Percentiles rank a stretch among this genome's conserved stretches.
phyloP scores from a whole-genome alignment of 148 eudicot genomes.

The Silene uniflora region DNA sequence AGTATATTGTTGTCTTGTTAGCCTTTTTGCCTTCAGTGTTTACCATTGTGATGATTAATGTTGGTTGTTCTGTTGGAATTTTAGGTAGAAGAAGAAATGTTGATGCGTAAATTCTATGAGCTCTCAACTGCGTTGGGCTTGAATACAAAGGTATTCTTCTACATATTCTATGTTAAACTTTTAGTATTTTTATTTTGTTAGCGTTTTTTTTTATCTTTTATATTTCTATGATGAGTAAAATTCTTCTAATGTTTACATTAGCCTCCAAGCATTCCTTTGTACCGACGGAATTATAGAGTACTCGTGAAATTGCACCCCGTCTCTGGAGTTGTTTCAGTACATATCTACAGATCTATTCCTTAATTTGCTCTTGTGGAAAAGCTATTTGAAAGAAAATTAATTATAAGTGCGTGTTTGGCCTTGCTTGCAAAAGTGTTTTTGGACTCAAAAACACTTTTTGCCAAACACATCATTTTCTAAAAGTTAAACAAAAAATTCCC shows the following conservation, averaged over 20 bases:
- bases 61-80: slow-evolving; percentile 10
- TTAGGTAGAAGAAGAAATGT: slow-evolving; percentile 75
- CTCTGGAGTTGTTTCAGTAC: background rate
- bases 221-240: background rate
- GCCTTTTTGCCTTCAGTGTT: background rate
- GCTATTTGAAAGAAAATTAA: background rate
- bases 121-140: slow-evolving; percentile 45
- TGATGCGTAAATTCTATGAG: slow-evolving; percentile 65
- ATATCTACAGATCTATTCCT: too few species aligned
- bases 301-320: background rate
- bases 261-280: too few species aligned
- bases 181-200: background rate
- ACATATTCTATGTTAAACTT: background rate
- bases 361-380: background rate
- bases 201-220: background rate
- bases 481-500: too few species aligned
- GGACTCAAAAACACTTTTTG: too few species aligned
- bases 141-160: slow-evolving; percentile 35
- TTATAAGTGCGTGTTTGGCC: too few species aligned
- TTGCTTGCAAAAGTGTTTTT: too few species aligned
- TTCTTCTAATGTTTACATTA: too few species aligned
- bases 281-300: too few species aligned
- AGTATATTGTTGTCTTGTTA: background rate
- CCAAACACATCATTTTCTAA: too few species aligned
- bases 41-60: slow-evolving; percentile 2